Evolutionary conservation across 441 rosid genomes (phyloP).

Genomic region (Populus hybrid): DNA sequence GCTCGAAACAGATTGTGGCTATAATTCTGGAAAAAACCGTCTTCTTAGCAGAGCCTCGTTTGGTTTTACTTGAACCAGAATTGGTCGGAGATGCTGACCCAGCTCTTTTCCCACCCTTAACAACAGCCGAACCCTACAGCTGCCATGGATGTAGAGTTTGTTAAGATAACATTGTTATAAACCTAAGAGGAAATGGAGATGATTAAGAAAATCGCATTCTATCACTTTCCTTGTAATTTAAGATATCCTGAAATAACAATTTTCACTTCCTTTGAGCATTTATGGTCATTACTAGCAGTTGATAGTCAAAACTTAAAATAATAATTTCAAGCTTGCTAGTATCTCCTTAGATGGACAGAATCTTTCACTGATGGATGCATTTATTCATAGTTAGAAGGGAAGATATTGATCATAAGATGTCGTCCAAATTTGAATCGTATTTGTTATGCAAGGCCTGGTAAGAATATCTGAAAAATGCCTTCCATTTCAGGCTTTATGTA

Average conservation of each 20-base stretch:
- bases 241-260: neutral
- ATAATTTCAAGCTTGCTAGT: neutral
- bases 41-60: slow-evolving; percentile 53
- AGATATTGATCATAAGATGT: neutral
- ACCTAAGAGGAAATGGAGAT: neutral
- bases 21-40: slow-evolving; percentile 35
- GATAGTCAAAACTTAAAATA: neutral
- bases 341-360: neutral
- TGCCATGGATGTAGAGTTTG: slow-evolving; percentile 21
- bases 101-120: slow-evolving; percentile 52
- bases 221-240: neutral
- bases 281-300: neutral
- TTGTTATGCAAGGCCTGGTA: neutral
- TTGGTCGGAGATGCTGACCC: slow-evolving; percentile 40
- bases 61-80: slow-evolving; percentile 39
- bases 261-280: neutral
- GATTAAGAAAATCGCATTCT: neutral
- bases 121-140: slow-evolving; percentile 41
- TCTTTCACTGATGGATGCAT: neutral
- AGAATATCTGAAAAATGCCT: neutral
- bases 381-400: neutral
- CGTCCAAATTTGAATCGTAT: neutral
- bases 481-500: neutral
- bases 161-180: neutral
- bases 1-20: neutral